A percentile compares a stretch with the other conserved stretches of the same genome.
phyloP scores from a whole-genome alignment of 2,329 filamentous ascomycete species.

The Setomelanomma holmii region DNA sequence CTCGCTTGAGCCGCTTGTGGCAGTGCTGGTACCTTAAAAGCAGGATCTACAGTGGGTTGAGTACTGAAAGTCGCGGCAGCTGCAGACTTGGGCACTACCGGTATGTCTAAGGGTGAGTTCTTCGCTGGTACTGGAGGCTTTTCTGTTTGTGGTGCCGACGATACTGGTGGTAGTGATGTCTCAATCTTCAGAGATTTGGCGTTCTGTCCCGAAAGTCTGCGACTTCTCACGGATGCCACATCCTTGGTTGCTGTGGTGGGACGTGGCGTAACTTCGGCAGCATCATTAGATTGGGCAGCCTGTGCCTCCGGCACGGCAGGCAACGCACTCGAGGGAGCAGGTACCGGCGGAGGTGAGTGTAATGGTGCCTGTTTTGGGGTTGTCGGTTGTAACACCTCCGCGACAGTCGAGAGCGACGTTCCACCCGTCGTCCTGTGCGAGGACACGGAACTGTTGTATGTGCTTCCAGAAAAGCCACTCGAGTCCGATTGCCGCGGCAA shows the following conservation, averaged over 20 bases:
- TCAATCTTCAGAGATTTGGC: constrained; percentile 88
- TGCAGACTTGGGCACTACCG: constrained; percentile 46
- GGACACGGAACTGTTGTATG: constrained; percentile 80
- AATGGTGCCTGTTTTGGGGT: constrained; percentile 41
- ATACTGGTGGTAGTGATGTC: constrained; percentile 60
- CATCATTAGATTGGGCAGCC: constrained; percentile 28
- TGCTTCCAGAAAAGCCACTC: constrained; percentile 76
- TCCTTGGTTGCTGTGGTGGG: constrained; percentile 35
- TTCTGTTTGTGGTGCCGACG: constrained; percentile 43
- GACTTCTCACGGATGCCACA: constrained; percentile 67
- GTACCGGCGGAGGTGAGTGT: constrained; percentile 39
- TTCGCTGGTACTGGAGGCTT: constrained; percentile 41
- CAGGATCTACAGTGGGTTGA: constrained; percentile 35
- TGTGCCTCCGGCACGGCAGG: constrained; percentile 42
- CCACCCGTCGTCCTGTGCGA: constrained; percentile 75
- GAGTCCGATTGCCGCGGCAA: constrained; percentile 82
- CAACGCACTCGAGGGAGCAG: constrained; percentile 38
- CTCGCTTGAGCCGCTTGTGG: constrained; percentile 35
- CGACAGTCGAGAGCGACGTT: constrained; percentile 74
- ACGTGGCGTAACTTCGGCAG: constrained; percentile 37
- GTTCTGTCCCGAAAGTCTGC: constrained; percentile 81
- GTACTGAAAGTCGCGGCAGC: constrained; percentile 36
- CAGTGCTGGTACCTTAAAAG: constrained; percentile 42
- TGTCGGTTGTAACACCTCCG: constrained; percentile 63
- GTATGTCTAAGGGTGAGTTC: constrained; percentile 40